Evolutionary conservation across 306 rosid genomes (phyloP).

Genomic region (Prunus davidiana): DNA sequence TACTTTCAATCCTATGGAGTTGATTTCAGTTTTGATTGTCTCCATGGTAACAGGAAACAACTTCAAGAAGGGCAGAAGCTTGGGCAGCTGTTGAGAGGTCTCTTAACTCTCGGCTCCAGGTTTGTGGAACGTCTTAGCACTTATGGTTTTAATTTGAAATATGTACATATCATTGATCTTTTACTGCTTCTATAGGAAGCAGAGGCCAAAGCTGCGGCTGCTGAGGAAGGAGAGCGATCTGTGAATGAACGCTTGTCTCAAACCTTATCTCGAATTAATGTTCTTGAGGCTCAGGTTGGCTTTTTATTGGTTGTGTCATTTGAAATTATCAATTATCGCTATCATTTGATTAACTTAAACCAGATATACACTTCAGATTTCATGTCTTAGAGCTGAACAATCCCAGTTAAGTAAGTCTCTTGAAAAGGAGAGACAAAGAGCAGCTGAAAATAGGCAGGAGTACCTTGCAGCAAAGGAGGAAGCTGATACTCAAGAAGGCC

Average conservation of each 20-base stretch:
- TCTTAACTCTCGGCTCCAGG: conserved; percentile 96
- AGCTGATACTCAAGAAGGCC: conserved; percentile 97
- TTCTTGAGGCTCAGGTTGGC: conserved; percentile 98
- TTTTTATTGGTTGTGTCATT: conserved; percentile 26
- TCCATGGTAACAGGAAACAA: conserved; percentile 75
- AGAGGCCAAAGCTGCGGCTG: conserved; percentile 88
- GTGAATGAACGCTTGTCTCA: conserved; percentile 91
- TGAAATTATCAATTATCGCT: conserved; percentile 3
- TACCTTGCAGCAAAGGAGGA: conserved; percentile 96
- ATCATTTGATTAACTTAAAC: conserved; percentile 25
- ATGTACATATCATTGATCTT: conserved; percentile 25
- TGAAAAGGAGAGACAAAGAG: conserved; percentile 97
- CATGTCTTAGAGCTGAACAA: conserved; percentile 96
- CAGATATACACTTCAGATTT: conserved; percentile 62
- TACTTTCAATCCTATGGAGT: conserved; percentile 24
- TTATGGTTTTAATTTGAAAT: conserved; percentile 1
- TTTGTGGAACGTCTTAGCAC: conserved; percentile 31
- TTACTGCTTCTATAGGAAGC: conserved; percentile 71
- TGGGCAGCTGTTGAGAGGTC: conserved; percentile 97
- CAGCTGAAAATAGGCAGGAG: conserved; percentile 98
- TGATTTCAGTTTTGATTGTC: conserved; percentile 28
- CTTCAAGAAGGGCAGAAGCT: conserved; percentile 86
- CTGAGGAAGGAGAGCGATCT: conserved; percentile 95
- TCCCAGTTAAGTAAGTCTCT: conserved; percentile 87
- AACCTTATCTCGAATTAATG: conserved; percentile 92